These are phyloP conservation scores for Spinacia oleracea DNA, from an alignment of 179 eudicot genomes.

Conservation along the genomic window DNA sequence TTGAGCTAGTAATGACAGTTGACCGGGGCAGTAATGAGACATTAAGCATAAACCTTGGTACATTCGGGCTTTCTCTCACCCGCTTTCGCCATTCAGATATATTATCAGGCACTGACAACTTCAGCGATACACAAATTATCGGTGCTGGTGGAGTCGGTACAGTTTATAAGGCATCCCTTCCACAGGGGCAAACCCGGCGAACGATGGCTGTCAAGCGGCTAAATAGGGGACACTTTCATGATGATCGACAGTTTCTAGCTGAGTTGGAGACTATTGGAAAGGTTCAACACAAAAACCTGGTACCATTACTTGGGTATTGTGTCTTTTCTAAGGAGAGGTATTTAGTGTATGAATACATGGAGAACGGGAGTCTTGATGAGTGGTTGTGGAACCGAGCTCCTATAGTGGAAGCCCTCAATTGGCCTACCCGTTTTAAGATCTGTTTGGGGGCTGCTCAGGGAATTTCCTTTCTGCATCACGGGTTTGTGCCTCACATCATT, in stretches of 20 bases:
- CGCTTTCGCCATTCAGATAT: conserved; percentile 70
- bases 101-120: conserved; percentile 74
- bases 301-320: conserved; percentile 80
- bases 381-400: conserved; percentile 83
- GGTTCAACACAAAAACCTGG: conserved; percentile 78
- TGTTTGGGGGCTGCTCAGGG: conserved; percentile 84
- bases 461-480: conserved; percentile 93
- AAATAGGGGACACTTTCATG: conserved; percentile 65
- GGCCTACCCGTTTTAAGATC: conserved; percentile 92
- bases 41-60: conserved; percentile 82
- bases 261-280: conserved; percentile 95
- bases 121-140: conserved; percentile 78
- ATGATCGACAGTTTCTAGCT: conserved; percentile 80
- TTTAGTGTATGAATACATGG: conserved; percentile 92
- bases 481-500: conserved; percentile 87
- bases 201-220: conserved; percentile 83
- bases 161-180: conserved; percentile 71
- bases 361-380: conserved; percentile 88
- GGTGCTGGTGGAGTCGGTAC: conserved; percentile 97
- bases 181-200: conserved; percentile 41
- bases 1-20: conserved; percentile 36
- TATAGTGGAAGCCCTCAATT: conserved; percentile 69
- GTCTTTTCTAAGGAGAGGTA: conserved; percentile 71
- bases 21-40: conserved; percentile 72
- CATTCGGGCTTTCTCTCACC: conserved; percentile 72